These are phyloP conservation scores for Sclerotinia borealis DNA, from an alignment of 2,329 filamentous ascomycete genomes.

Conservation along the genomic window DNA sequence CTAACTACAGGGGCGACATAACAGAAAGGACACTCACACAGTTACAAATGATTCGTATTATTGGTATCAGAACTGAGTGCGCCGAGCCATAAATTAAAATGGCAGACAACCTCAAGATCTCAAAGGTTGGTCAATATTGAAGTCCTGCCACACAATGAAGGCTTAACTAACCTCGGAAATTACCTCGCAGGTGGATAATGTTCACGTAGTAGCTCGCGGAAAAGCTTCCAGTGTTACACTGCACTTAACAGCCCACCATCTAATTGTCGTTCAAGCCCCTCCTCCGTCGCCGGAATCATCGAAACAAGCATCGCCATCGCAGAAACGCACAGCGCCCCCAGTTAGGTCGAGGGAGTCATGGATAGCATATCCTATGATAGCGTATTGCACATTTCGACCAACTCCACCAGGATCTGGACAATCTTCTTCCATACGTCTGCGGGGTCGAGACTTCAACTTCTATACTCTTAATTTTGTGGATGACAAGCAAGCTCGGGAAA, in stretches of 20 bases:
- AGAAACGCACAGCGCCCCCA: neutral
- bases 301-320: conserved; percentile 20
- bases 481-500: conserved; percentile 69
- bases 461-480: conserved; percentile 82
- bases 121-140: conserved; percentile 34
- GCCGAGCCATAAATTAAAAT: conserved; percentile 20
- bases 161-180: neutral
- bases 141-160: neutral
- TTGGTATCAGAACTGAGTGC: conserved; percentile 7
- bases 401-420: conserved; percentile 63
- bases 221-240: conserved; percentile 51
- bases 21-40: neutral
- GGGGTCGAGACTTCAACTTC: conserved; percentile 90
- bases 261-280: conserved; percentile 37
- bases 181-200: conserved; percentile 49
- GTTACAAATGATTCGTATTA: conserved; percentile 9
- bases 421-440: conserved; percentile 75
- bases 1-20: neutral
- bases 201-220: conserved; percentile 54
- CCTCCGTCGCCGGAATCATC: conserved; percentile 6
- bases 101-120: conserved; percentile 41
- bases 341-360: conserved; percentile 65
- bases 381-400: conserved; percentile 70
- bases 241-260: conserved; percentile 58
- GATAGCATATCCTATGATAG: conserved; percentile 92